phyloP scores from a whole-genome alignment of 495 filamentous ascomycete genomes.

The Choiromyces venosus region DNA sequence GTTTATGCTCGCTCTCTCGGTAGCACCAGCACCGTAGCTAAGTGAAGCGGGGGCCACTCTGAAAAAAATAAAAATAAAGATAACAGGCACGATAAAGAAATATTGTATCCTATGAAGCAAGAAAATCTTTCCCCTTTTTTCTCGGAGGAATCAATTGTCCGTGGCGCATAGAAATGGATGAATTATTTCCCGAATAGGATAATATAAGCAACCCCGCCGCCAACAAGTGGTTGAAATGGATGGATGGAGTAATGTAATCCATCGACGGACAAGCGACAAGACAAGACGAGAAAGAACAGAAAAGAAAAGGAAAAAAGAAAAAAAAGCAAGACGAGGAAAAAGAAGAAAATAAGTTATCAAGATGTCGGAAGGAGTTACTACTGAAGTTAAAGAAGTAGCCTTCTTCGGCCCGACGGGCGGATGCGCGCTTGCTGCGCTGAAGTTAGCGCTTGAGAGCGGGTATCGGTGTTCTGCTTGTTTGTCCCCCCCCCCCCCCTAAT shows the following conservation, averaged over 20 bases:
- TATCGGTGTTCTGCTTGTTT: conserved; percentile 44
- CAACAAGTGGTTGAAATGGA: too few species aligned
- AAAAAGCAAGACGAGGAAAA: neutral
- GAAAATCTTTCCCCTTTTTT: too few species aligned
- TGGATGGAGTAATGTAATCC: neutral
- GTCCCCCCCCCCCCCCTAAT: neutral
- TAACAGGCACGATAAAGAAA: neutral
- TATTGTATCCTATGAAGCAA: too few species aligned
- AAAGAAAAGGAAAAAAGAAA: neutral
- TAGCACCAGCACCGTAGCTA: neutral
- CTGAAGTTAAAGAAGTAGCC: conserved; percentile 40
- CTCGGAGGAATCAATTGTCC: neutral
- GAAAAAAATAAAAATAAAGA: too few species aligned
- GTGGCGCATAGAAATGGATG: neutral
- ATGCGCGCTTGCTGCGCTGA: conserved; percentile 47
- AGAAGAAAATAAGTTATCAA: neutral
- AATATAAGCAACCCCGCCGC: neutral
- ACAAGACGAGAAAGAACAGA: neutral
- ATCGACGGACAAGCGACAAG: neutral
- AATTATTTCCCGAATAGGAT: neutral
- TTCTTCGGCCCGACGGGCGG: conserved; percentile 55
- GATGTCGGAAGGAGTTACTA: neutral
- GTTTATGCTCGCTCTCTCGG: neutral
- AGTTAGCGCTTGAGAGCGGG: conserved; percentile 46
- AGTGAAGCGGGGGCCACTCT: neutral